These are phyloP conservation scores for Populus trichocarpa DNA, from an alignment of 441 rosid species.

Conservation along the genomic window DNA sequence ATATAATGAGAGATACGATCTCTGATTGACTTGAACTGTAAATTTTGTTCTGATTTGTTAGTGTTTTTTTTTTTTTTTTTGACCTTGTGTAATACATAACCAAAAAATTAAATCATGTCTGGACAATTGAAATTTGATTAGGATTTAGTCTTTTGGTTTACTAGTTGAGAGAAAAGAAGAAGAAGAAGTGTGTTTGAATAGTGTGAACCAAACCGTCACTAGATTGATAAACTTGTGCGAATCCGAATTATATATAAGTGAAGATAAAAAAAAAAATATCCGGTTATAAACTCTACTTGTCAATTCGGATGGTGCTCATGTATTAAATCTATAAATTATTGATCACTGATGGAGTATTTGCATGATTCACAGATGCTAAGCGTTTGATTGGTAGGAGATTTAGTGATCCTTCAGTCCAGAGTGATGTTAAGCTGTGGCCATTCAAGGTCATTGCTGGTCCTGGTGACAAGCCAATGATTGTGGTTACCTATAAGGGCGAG, in stretches of 20 bases:
- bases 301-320: background rate
- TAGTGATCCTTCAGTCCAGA: slow-evolving; percentile 54
- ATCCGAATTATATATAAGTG: background rate
- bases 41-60: no score
- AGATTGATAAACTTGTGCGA: background rate
- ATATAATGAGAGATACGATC: no score
- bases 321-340: background rate
- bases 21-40: no score
- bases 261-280: no score
- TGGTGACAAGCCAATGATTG: slow-evolving; percentile 69
- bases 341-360: background rate
- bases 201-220: background rate
- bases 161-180: no score
- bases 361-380: slow-evolving; percentile 53
- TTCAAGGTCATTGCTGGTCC: slow-evolving; percentile 63
- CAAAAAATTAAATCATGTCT: no score
- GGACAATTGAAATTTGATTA: no score
- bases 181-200: background rate
- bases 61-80: no score
- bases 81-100: background rate
- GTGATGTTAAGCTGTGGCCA: slow-evolving; percentile 62
- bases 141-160: no score
- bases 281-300: background rate
- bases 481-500: slow-evolving; percentile 57
- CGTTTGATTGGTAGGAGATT: slow-evolving; percentile 67